These are phyloP conservation scores for Articulospora tetracladia DNA, from an alignment of 495 filamentous ascomycete species.

Conservation along the genomic window DNA sequence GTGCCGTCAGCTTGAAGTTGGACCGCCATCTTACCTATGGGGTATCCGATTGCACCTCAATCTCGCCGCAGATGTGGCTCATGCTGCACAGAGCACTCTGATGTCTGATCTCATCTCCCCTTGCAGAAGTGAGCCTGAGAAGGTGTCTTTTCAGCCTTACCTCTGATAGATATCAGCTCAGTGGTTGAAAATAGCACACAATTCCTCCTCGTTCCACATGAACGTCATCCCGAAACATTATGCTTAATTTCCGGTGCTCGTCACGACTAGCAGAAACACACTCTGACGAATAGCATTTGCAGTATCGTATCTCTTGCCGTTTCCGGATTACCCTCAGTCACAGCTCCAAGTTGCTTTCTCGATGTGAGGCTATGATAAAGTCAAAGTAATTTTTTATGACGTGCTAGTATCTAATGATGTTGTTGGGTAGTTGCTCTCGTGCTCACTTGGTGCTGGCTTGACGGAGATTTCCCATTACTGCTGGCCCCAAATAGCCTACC, in stretches of 20 bases:
- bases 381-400: background rate
- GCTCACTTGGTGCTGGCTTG: background rate
- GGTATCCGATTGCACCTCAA: constrained; percentile 6
- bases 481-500: background rate
- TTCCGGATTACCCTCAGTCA: background rate
- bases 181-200: constrained; percentile 11
- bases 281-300: background rate
- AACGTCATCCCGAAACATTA: constrained; percentile 7
- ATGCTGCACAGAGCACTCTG: constrained; percentile 6
- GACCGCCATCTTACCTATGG: constrained; percentile 8
- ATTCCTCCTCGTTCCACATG: background rate
- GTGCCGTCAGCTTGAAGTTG: constrained; percentile 3
- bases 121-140: background rate
- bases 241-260: constrained; percentile 10
- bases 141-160: constrained; percentile 11
- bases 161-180: background rate
- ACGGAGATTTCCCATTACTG: background rate
- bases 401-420: background rate
- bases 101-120: background rate
- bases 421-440: background rate
- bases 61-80: constrained; percentile 7
- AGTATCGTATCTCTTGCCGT: background rate
- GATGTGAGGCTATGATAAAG: background rate
- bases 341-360: background rate
- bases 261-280: background rate